phyloP scores from a whole-genome alignment of 208 protist genomes.

The Trypanosoma boissoni region DNA sequence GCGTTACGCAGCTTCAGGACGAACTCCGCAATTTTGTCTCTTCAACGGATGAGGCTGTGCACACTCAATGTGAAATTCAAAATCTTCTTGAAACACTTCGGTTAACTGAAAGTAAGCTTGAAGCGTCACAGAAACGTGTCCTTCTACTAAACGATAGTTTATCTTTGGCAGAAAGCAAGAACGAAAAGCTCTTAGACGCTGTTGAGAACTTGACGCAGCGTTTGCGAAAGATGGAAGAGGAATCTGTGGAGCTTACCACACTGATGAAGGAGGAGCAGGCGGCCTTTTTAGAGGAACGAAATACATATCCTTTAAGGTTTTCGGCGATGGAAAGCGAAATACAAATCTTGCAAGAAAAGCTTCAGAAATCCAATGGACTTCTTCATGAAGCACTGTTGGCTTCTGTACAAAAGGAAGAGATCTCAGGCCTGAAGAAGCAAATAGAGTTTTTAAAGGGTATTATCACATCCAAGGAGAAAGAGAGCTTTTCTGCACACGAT shows the following conservation, averaged over 20 bases:
- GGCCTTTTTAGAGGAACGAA: neutral
- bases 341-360: neutral
- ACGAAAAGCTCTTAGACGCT: conserved; percentile 5
- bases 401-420: conserved; percentile 5
- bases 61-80: conserved; percentile 4
- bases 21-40: conserved; percentile 3
- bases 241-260: neutral
- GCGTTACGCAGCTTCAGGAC: conserved; percentile 4
- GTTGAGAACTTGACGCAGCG: conserved; percentile 2
- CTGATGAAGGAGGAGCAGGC: neutral
- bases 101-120: conserved; percentile 1
- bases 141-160: neutral
- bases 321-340: conserved; percentile 6
- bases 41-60: neutral
- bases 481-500: neutral
- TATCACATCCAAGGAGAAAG: neutral
- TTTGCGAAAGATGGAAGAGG: neutral
- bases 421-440: conserved; percentile 16
- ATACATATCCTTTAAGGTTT: neutral
- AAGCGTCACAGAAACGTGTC: conserved; percentile 2
- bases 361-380: too few species aligned
- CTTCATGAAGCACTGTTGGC: too few species aligned
- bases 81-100: neutral
- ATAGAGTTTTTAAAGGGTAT: conserved; percentile 8
- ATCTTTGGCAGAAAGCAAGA: conserved; percentile 3